A percentile compares a stretch with the other conserved stretches of the same genome.
Conservation (phyloP, 129 eudicot genomes). For the Chrysanthemum seticuspe region DNA sequence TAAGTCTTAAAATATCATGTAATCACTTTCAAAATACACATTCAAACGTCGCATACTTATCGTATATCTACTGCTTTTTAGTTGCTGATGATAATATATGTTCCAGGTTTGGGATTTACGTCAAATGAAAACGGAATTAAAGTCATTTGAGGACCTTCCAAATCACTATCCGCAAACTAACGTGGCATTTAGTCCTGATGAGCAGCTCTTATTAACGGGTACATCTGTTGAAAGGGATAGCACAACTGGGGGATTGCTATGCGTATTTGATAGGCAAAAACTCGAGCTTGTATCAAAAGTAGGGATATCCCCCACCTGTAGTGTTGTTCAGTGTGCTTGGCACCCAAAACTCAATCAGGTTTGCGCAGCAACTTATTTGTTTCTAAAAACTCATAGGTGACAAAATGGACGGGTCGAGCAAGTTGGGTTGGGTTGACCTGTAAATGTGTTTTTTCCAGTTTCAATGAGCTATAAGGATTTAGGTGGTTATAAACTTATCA, state of each 20-base stretch:
- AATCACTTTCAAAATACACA: not conserved
- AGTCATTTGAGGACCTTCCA: conserved; percentile 80
- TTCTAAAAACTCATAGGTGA: not conserved
- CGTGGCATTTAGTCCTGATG: conserved; percentile 81
- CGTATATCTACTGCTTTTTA: not conserved
- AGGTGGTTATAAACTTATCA: too few relatives aligned
- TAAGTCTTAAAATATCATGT: not conserved
- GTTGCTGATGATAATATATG: conserved; percentile 9
- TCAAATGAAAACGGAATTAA: conserved; percentile 66
- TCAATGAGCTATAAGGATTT: too few relatives aligned
- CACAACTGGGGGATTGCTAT: conserved; percentile 83
- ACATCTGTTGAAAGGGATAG: conserved; percentile 94
- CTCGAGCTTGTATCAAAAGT: conserved; percentile 90
- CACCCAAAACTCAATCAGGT: conserved; percentile 98
- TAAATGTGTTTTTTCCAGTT: too few relatives aligned
- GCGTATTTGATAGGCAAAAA: conserved; percentile 73
- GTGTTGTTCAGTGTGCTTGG: conserved; percentile 98
- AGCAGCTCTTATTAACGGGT: conserved; percentile 82
- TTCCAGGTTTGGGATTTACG: conserved; percentile 96
- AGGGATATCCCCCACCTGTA: conserved; percentile 81
- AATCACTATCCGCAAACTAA: conserved; percentile 91
- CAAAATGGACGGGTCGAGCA: not conserved
- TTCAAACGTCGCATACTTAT: not conserved
- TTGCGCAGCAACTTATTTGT: conserved; percentile 11
- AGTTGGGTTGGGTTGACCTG: too few relatives aligned